Conservation (phyloP, 768 basidiomycete species). For the Xanthoconium purpureum region DNA sequence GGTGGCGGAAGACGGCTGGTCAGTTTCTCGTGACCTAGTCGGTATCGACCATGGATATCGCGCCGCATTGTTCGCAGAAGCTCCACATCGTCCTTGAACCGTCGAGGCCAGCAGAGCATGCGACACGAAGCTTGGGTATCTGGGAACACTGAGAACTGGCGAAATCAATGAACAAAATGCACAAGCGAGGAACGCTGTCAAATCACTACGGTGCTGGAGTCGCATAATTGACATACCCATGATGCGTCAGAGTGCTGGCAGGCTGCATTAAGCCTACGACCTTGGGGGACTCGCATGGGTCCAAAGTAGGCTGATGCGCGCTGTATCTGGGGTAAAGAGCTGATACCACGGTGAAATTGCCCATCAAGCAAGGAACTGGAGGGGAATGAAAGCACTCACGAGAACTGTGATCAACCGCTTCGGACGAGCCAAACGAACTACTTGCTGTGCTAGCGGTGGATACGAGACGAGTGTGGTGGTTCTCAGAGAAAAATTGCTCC, state of each 20-base stretch:
- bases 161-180: constrained; percentile 3
- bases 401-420: constrained; percentile 44
- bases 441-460: constrained; percentile 62
- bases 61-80: constrained; percentile 84
- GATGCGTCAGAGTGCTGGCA: constrained; percentile 55
- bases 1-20: constrained; percentile 8
- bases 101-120: constrained; percentile 65
- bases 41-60: constrained; percentile 83
- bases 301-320: constrained; percentile 57
- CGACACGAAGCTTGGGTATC: constrained; percentile 79
- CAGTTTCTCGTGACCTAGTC: constrained; percentile 39
- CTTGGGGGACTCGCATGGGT: constrained; percentile 46
- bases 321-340: constrained; percentile 60
- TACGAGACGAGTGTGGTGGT: constrained; percentile 57
- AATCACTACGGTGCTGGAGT: constrained; percentile 3
- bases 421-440: constrained; percentile 46
- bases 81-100: constrained; percentile 81
- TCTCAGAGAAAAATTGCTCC: constrained; percentile 53
- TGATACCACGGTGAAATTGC: neutral
- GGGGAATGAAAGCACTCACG: constrained; percentile 38
- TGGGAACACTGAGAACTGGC: constrained; percentile 66
- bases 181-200: constrained; percentile 11
- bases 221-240: constrained; percentile 54
- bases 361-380: neutral
- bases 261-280: constrained; percentile 68